phyloP scores from a whole-genome alignment of 1,284 basidiomycete genomes.

The Pseudozyma tsukubaensis region DNA sequence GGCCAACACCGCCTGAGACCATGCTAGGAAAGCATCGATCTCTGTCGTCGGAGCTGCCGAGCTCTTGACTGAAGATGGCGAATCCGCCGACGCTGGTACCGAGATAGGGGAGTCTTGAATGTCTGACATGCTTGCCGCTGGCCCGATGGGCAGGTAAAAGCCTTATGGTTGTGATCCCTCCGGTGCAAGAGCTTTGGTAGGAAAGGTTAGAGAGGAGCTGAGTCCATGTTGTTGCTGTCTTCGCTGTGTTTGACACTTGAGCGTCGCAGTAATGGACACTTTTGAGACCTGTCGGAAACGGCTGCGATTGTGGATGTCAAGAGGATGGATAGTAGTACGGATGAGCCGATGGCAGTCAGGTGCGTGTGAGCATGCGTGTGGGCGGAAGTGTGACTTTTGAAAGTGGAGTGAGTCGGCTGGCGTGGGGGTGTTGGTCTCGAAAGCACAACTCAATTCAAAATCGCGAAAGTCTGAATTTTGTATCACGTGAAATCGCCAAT shows the following conservation, averaged over 20 bases:
- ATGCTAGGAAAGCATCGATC: constrained; percentile 47
- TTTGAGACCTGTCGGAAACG: not conserved
- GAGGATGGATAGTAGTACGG: too few species aligned
- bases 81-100: not conserved
- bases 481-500: constrained; percentile 26
- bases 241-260: too few species aligned
- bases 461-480: constrained; percentile 1
- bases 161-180: too few species aligned
- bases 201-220: not conserved
- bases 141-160: not conserved
- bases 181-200: too few species aligned
- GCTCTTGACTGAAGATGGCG: constrained; percentile 6
- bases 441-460: constrained; percentile 5
- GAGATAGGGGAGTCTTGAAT: constrained; percentile 4
- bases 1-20: constrained; percentile 45
- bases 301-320: not conserved
- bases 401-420: not conserved
- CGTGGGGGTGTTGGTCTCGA: constrained; percentile 19
- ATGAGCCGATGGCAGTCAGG: constrained; percentile 3
- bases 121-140: constrained; percentile 20
- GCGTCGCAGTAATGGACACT: not conserved
- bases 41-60: constrained; percentile 27
- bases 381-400: not conserved
- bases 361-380: constrained; percentile 3
- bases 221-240: constrained; percentile 1